Evolutionary conservation across 2,329 filamentous ascomycete genomes (phyloP).

Genomic region (Rhynchosporium graminicola): DNA sequence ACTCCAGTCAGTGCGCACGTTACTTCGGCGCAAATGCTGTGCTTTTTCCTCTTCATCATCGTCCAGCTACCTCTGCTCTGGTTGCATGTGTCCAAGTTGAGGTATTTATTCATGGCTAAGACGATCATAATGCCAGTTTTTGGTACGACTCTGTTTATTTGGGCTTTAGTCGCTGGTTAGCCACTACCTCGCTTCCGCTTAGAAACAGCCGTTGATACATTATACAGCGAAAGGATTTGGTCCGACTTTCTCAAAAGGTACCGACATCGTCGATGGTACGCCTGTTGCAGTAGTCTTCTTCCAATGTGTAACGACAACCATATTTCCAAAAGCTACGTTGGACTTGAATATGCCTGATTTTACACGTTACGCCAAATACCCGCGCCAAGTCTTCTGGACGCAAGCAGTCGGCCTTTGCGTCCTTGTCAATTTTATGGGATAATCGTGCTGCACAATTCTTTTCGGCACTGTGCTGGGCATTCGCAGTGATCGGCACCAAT

Average conservation of each 20-base stretch:
- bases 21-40: slow-evolving; percentile 56
- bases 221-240: slow-evolving; percentile 30
- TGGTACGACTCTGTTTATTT: slow-evolving; percentile 33
- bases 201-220: background rate
- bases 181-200: background rate
- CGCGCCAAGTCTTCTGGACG: slow-evolving; percentile 31
- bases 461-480: slow-evolving; percentile 35
- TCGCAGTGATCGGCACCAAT: slow-evolving; percentile 41
- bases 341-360: slow-evolving; percentile 40
- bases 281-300: slow-evolving; percentile 29
- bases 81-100: slow-evolving; percentile 49
- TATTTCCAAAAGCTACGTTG: slow-evolving; percentile 34
- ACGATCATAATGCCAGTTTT: slow-evolving; percentile 39
- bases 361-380: slow-evolving; percentile 36
- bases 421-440: slow-evolving; percentile 32
- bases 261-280: slow-evolving; percentile 27
- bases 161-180: slow-evolving; percentile 30
- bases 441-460: slow-evolving; percentile 40
- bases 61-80: slow-evolving; percentile 45
- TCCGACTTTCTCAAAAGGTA: slow-evolving; percentile 30
- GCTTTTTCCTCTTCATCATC: slow-evolving; percentile 49
- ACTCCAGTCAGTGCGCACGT: slow-evolving; percentile 51
- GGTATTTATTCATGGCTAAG: slow-evolving; percentile 55
- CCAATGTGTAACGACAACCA: slow-evolving; percentile 31
- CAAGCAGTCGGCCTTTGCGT: slow-evolving; percentile 33